phyloP scores from a whole-genome alignment of 164 flowering plant species.

The Piper longum region DNA sequence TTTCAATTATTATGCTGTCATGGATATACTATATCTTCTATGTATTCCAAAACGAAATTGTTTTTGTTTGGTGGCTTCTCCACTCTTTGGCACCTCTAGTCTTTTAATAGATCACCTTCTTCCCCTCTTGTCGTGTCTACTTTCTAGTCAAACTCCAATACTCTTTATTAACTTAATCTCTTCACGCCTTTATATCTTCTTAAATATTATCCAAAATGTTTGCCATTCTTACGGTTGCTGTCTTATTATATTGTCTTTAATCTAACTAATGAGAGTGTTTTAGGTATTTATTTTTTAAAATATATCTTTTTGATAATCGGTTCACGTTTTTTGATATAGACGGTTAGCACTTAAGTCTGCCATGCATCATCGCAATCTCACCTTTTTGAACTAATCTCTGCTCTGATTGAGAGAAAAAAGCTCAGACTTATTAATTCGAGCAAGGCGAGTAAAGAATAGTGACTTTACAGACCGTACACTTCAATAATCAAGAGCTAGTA shows the following conservation, averaged over 20 bases:
- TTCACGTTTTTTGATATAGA: neutral
- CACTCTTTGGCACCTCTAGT: conserved; percentile 7
- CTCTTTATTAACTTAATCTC: conserved; percentile 2
- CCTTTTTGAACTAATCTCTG: conserved; percentile 18
- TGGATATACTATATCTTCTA: conserved; percentile 4
- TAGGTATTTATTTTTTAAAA: neutral
- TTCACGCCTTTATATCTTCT: neutral
- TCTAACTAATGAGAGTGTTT: neutral
- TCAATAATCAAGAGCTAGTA: neutral
- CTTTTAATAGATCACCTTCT: conserved; percentile 5
- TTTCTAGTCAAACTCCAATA: conserved; percentile 2
- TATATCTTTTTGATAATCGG: neutral
- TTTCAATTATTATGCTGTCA: conserved; percentile 14
- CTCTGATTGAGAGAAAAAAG: conserved; percentile 13
- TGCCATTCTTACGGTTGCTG: neutral
- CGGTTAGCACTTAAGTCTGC: conserved; percentile 4
- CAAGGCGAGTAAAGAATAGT: conserved; percentile 9
- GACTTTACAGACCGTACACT: conserved; percentile 8
- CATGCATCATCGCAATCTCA: conserved; percentile 10
- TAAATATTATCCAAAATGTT: neutral
- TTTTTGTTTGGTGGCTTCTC: conserved; percentile 11
- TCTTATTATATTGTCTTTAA: neutral
- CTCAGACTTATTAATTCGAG: conserved; percentile 1
- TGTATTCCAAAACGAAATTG: conserved; percentile 7
- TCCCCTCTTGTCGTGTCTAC: conserved; percentile 9